Percentiles rank a stretch among this genome's conserved stretches.
Evolutionary conservation across 1,139 yeast species (phyloP).

Genomic region (Spencermartinsiella ligniputridi): DNA sequence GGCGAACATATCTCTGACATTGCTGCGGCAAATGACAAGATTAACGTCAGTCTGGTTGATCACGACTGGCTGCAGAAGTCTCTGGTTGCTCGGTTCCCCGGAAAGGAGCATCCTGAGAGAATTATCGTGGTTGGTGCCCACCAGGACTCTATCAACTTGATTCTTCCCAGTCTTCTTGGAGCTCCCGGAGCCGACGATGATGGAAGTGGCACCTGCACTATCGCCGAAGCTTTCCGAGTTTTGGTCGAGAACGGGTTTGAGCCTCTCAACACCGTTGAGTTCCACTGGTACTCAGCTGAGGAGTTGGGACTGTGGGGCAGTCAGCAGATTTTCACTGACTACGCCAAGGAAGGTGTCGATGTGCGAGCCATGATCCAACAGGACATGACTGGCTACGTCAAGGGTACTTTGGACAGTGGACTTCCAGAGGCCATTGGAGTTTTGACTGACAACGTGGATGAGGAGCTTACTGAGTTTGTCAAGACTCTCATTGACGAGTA

Average conservation of each 20-base stretch:
- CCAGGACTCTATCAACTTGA: constrained; percentile 75
- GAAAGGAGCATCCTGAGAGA: constrained; percentile 35
- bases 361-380: constrained; percentile 88
- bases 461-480: constrained; percentile 55
- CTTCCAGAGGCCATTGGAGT: constrained; percentile 74
- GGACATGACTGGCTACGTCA: constrained; percentile 89
- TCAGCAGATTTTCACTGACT: constrained; percentile 63
- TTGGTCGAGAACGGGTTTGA: constrained; percentile 45
- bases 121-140: constrained; percentile 83
- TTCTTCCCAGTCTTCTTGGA: constrained; percentile 61
- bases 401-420: constrained; percentile 50
- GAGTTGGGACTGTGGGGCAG: constrained; percentile 93
- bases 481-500: constrained; percentile 57
- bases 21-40: constrained; percentile 29
- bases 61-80: constrained; percentile 62
- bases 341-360: constrained; percentile 42
- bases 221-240: constrained; percentile 68
- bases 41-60: constrained; percentile 40
- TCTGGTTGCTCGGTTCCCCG: constrained; percentile 44
- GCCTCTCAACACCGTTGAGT: constrained; percentile 75
- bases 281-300: constrained; percentile 94
- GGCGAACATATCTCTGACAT: constrained; percentile 45
- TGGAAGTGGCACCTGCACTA: constrained; percentile 83
- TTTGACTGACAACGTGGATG: constrained; percentile 68
- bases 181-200: constrained; percentile 98